Conservation (phyloP, 2,329 filamentous ascomycete species). For the Lachnellula cervina region DNA sequence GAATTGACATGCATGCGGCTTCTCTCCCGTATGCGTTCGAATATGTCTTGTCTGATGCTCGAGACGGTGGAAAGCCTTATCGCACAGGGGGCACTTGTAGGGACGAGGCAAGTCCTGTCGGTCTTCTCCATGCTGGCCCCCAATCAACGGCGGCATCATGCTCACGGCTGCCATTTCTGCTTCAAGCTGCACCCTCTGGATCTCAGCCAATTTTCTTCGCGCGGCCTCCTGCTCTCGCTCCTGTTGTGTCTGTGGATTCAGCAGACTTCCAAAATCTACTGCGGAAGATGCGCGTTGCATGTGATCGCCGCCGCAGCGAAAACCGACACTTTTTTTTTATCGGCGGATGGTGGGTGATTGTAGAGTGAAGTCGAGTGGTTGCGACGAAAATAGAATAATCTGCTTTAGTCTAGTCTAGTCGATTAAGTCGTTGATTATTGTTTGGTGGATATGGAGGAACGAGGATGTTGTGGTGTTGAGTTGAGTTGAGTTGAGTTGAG, state of each 20-base stretch:
- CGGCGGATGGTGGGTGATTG: not conserved
- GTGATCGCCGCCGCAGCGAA: slow-evolving; percentile 48
- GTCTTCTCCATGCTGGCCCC: slow-evolving; percentile 34
- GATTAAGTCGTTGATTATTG: not conserved
- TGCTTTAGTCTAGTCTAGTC: too few species aligned
- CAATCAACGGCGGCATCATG: slow-evolving; percentile 32
- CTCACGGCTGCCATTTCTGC: slow-evolving; percentile 49
- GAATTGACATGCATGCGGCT: slow-evolving; percentile 93
- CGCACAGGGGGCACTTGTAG: slow-evolving; percentile 97
- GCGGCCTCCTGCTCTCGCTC: slow-evolving; percentile 32
- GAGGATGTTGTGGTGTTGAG: not conserved
- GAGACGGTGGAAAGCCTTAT: slow-evolving; percentile 96
- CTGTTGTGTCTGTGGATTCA: slow-evolving; percentile 53
- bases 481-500: not conserved
- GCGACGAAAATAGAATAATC: too few species aligned
- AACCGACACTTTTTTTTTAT: slow-evolving; percentile 21
- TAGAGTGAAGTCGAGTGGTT: not conserved
- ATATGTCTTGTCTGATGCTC: slow-evolving; percentile 92
- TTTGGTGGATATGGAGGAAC: not conserved
- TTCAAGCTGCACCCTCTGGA: slow-evolving; percentile 29
- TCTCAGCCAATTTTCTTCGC: slow-evolving; percentile 27
- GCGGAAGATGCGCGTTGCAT: slow-evolving; percentile 72
- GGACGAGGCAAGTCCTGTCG: slow-evolving; percentile 75
- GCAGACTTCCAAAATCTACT: slow-evolving; percentile 70
- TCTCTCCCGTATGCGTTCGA: slow-evolving; percentile 95